Evolutionary conservation across 768 basidiomycete genomes (phyloP), one percentile per base, ranked within the genome.

Genomic region (Suillus subaureus): DNA sequence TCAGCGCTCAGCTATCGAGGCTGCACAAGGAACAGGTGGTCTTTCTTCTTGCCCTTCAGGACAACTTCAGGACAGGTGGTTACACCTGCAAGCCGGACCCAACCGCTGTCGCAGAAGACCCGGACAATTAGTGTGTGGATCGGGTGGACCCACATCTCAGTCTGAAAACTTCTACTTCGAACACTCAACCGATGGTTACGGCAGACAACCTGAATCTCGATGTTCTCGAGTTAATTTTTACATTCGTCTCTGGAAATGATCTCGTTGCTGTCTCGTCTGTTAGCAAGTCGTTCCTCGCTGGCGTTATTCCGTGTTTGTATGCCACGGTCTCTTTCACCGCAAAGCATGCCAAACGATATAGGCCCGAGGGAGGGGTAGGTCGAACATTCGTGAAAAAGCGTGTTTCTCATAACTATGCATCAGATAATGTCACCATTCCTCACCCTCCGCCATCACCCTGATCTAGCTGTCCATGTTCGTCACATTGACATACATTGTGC

Each of bases 181-280:
- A 61, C 61, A 35, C 21, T 35, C n/a, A 21, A 60, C 18, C 21
- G 8, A 91, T 90, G 89, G 85, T 88, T 55, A 82, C 86, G 37
- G 87, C 86, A 13, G 86, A 90, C 68, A 89, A 85, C 69, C 79
- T 91, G 56, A 87, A 92, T 67, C 81, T 87, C 23, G 91, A 93
- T 76, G 88, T 92, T 43, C 82, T 92, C 49, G 88, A 89, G 71
- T 79, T 87, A n/a, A 85, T 93, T 21, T 89, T 89, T 67, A 74
- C 78, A 0, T 78, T 83, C 69, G 78, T 93, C 6, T 72, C 80
- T 49, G 80, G 81, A 21, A 64, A 75, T 1, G 89, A 91, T 69
- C 82, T 93, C 39, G 81, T 85, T 18, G 82, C 85, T 4, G 79
- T 87, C 23, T 84, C 88, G 1, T 85, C 87, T 49, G 90, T 91